Conservation (phyloP, 2,329 filamentous ascomycete species). For the Ophiostoma piceae region DNA sequence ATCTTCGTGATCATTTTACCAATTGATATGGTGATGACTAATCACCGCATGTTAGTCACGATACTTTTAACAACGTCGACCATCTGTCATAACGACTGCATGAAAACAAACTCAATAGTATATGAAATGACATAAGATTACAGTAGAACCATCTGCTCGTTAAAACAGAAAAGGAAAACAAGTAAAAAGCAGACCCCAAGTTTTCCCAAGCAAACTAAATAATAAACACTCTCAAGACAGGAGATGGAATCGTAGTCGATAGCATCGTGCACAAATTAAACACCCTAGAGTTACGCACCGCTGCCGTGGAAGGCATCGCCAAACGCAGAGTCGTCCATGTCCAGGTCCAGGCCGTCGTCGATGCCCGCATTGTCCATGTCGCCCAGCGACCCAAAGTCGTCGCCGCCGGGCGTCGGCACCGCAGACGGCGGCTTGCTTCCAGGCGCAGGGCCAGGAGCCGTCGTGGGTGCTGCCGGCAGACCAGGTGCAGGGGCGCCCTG, state of each 20-base stretch:
- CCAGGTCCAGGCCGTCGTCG: conserved; percentile 61
- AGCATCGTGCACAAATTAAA: background rate
- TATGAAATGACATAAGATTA: background rate
- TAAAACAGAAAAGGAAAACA: background rate
- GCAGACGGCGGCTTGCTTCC: conserved; percentile 39
- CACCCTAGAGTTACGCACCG: background rate
- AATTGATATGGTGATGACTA: background rate
- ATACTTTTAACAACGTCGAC: background rate
- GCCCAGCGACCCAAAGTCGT: conserved; percentile 59
- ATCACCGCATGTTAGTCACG: background rate
- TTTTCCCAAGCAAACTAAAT: conserved; percentile 1
- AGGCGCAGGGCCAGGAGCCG: conserved; percentile 7
- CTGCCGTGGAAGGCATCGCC: conserved; percentile 57
- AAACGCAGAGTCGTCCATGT: conserved; percentile 75
- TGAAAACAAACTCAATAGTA: background rate
- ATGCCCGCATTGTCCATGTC: conserved; percentile 65
- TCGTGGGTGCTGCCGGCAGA: background rate
- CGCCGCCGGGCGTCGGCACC: conserved; percentile 41
- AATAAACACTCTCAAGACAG: background rate
- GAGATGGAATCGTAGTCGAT: background rate
- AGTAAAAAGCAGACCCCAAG: conserved; percentile 2
- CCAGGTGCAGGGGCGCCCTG: conserved; percentile 2
- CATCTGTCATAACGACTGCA: background rate
- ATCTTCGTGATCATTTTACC: too few species aligned
- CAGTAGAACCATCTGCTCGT: conserved; percentile 5